These are phyloP conservation scores for Chamaecrista fasciculata DNA, from an alignment of 306 rosid species.

Conservation along the genomic window DNA sequence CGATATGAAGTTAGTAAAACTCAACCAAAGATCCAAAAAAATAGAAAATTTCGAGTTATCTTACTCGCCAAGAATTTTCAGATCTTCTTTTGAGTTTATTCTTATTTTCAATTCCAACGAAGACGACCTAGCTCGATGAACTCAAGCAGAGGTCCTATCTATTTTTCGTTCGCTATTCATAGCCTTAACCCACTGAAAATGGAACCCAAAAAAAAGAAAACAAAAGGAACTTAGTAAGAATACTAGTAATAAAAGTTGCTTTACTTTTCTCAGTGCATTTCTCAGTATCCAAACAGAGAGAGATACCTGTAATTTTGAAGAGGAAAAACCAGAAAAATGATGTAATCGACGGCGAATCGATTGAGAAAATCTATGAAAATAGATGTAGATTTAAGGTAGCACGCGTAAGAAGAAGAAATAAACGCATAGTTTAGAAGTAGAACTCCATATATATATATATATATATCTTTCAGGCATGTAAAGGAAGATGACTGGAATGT, in stretches of 20 bases:
- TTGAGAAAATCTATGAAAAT: not conserved
- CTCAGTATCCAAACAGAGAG: conserved; percentile 11
- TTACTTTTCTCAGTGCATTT: not conserved
- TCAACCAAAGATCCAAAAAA: not conserved
- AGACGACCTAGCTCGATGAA: not conserved
- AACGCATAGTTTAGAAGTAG: not conserved
- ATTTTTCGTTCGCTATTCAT: not conserved
- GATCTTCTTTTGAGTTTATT: not conserved
- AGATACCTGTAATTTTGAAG: not conserved
- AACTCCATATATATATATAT: no score
- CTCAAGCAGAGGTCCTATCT: not conserved
- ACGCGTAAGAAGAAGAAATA: not conserved
- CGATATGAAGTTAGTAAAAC: not conserved
- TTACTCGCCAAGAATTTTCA: not conserved
- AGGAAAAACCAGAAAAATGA: not conserved
- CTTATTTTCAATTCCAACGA: not conserved
- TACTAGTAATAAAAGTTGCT: no score
- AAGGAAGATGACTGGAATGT: no score
- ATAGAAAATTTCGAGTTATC: not conserved
- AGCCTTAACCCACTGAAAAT: not conserved
- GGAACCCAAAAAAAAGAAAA: not conserved
- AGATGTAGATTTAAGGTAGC: not conserved
- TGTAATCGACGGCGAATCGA: not conserved
- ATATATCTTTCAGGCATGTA: no score
- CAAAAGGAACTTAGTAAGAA: not conserved